Conservation (phyloP, 2,329 filamentous ascomycete species). For the Alternaria alternata region DNA sequence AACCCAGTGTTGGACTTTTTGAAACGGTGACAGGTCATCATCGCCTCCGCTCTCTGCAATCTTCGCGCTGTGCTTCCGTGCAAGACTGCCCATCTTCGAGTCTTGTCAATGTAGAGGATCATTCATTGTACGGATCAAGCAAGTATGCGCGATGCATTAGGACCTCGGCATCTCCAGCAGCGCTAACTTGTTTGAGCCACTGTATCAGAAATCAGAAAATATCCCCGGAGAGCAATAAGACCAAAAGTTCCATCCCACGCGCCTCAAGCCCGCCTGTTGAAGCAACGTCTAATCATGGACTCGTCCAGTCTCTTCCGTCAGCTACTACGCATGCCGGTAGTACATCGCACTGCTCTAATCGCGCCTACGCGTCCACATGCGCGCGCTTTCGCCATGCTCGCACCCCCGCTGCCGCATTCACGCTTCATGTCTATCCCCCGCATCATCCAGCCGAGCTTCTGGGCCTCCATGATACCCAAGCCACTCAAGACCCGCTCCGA, state of each 20-base stretch:
- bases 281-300: conserved; percentile 32
- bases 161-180: conserved; percentile 19
- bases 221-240: neutral
- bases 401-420: conserved; percentile 20
- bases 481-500: conserved; percentile 29
- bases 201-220: conserved; percentile 11
- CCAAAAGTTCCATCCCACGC: neutral
- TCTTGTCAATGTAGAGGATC: conserved; percentile 2
- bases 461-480: conserved; percentile 49
- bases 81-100: conserved; percentile 7
- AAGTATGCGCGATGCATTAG: conserved; percentile 6
- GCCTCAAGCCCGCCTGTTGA: neutral
- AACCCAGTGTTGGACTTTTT: conserved; percentile 34
- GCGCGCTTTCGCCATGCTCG: conserved; percentile 33
- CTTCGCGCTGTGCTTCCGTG: conserved; percentile 6
- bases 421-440: conserved; percentile 45
- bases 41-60: conserved; percentile 1
- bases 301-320: conserved; percentile 33
- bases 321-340: conserved; percentile 37
- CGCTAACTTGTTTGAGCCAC: conserved; percentile 9
- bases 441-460: conserved; percentile 49
- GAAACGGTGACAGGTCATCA: conserved; percentile 23
- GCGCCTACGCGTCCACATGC: conserved; percentile 27
- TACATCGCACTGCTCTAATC: conserved; percentile 29
- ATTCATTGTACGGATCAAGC: neutral